Percentiles rank a stretch among this genome's conserved stretches.
Evolutionary conservation across 805 yeast genomes (phyloP).

Genomic region (Wickerhamiella alocasiicola): DNA sequence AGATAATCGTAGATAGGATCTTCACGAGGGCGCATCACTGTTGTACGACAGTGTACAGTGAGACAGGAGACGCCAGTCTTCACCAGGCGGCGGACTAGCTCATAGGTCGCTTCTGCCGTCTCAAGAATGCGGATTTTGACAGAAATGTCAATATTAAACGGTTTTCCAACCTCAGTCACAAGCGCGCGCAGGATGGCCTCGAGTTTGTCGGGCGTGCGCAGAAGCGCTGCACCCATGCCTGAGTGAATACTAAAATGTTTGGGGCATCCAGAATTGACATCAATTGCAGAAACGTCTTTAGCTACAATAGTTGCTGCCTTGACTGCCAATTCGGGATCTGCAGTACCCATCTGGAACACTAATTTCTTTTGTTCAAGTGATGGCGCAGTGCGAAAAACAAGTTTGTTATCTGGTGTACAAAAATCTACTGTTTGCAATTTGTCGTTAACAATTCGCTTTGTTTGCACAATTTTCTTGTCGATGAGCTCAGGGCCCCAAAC

Average conservation of each 20-base stretch:
- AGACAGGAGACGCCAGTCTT: conserved; percentile 74
- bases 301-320: conserved; percentile 75
- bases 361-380: conserved; percentile 48
- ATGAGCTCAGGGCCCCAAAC: conserved; percentile 96
- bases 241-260: conserved; percentile 88
- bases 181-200: conserved; percentile 54
- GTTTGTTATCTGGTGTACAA: conserved; percentile 29
- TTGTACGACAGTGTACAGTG: conserved; percentile 86
- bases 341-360: conserved; percentile 84
- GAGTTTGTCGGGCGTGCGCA: conserved; percentile 67
- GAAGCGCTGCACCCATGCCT: conserved; percentile 95
- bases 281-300: conserved; percentile 81
- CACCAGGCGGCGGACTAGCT: conserved; percentile 44
- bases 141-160: conserved; percentile 66
- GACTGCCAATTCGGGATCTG: conserved; percentile 74
- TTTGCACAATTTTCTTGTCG: conserved; percentile 67
- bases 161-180: conserved; percentile 71
- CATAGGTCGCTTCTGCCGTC: conserved; percentile 45
- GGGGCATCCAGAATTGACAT: conserved; percentile 94
- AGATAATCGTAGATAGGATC: conserved; percentile 63
- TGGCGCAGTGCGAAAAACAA: conserved; percentile 67
- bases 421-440: conserved; percentile 26
- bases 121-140: conserved; percentile 79
- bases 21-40: conserved; percentile 73
- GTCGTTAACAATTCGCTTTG: conserved; percentile 51